Evolutionary conservation across 208 protist genomes (phyloP).

Genomic region (Leishmania arabica): DNA sequence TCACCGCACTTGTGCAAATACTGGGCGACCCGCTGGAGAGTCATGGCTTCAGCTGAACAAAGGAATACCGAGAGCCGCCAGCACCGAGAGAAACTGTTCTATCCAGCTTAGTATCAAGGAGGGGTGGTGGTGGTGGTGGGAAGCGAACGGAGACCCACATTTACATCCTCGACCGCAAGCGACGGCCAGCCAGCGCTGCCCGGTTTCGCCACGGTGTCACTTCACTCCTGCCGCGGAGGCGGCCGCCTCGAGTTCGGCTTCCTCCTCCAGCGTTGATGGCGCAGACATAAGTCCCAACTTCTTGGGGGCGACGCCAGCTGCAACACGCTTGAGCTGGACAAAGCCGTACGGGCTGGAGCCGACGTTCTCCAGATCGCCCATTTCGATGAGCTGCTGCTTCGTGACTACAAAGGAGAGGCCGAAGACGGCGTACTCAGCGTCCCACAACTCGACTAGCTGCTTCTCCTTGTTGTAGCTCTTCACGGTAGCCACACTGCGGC

Average conservation of each 20-base stretch:
- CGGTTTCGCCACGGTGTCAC: conserved; percentile 5
- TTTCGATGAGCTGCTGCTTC: conserved; percentile 67
- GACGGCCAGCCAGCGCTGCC: conserved; percentile 3
- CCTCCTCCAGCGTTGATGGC: conserved; percentile 49
- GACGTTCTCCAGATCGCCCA: conserved; percentile 78
- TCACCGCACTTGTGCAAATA: background rate
- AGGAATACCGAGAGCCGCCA: background rate
- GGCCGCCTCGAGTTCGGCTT: conserved; percentile 38
- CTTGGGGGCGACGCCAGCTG: conserved; percentile 22
- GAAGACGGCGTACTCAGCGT: conserved; percentile 87
- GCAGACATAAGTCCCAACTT: conserved; percentile 51
- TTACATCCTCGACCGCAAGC: background rate
- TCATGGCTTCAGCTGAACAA: background rate
- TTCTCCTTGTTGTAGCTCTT: conserved; percentile 75
- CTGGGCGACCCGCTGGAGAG: background rate
- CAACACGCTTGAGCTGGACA: conserved; percentile 52
- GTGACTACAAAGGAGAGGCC: conserved; percentile 63
- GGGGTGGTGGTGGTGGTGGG: background rate
- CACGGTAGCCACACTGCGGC: conserved; percentile 76
- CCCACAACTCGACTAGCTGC: conserved; percentile 70
- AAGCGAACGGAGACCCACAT: background rate
- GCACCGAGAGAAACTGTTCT: background rate
- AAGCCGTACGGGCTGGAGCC: conserved; percentile 79
- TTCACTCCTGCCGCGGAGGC: conserved; percentile 11
- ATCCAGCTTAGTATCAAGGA: background rate